Evolutionary conservation across 2,329 filamentous ascomycete genomes (phyloP), one percentile per base, ranked within the genome.

Genomic region (Cercospora sp.): DNA sequence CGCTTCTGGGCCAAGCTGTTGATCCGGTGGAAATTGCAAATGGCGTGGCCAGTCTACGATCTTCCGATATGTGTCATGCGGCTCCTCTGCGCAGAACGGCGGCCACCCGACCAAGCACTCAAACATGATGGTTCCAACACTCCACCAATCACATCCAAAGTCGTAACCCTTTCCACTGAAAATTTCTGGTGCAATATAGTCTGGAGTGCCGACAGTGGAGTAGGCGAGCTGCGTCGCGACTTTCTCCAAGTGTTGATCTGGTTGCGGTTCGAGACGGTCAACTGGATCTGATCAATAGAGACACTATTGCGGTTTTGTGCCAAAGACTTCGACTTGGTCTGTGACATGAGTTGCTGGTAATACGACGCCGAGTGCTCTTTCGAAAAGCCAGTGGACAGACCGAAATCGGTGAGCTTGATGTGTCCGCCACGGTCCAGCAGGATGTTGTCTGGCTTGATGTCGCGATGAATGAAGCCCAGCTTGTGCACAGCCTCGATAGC

Each of bases 181-280:
- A 75, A 99, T 98, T 80, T 99, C 95, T 2, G 95, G 95, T 1
- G 95, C 95, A 78, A 99, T 99, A 80, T 99, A 99, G 81, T 99
- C 95, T 9, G 95, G 95, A 1, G 95, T 99, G 72, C 95, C 95
- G 71, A 99, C 95, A 3, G 95, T 98, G 1, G 95, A 98, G 82
- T 99, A 99, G 13, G 95, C 95, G 87, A 99, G 94, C 79, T 97
- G 87, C 77, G 88, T 77, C 95, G 90, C 66, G 94, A 98, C 77
- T 97, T 95, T 79, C 95, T 89, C 95, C 95, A 99, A 76, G 97
- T 97, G 81, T 98, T 99, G 83, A 99, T 97, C 81, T 97, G 93
- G 66, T 93, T 91, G 79, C 95, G 92, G 82, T 99, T 98, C 82
- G 93, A 97, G 75, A 99, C 95, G 18, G 95, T 99, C 74, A 99